Conservation (phyloP, 805 yeast species). For the Cyberlindnera japonica region DNA sequence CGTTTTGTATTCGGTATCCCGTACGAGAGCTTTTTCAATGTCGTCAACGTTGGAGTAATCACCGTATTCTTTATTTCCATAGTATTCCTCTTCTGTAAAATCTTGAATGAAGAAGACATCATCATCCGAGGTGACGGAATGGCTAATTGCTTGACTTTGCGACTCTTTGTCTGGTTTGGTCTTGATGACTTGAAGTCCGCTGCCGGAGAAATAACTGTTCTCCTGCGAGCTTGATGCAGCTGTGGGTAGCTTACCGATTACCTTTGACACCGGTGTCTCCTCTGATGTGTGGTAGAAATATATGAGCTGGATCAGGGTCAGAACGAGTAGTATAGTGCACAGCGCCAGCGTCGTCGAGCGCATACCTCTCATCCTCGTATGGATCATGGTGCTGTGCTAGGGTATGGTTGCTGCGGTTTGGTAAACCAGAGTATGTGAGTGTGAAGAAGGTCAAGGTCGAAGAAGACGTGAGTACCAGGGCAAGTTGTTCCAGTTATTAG, state of each 20-base stretch:
- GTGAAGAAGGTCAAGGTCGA: no score
- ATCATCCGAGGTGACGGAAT: slow-evolving; percentile 3
- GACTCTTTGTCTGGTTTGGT: slow-evolving; percentile 14
- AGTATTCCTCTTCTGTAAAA: slow-evolving; percentile 20
- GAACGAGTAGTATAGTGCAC: slow-evolving; percentile 7
- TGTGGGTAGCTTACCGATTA: not conserved
- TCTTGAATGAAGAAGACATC: slow-evolving; percentile 16
- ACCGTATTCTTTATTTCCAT: slow-evolving; percentile 15
- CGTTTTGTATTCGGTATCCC: slow-evolving; percentile 11
- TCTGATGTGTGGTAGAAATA: slow-evolving; percentile 6
- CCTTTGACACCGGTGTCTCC: not conserved
- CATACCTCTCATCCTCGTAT: not conserved
- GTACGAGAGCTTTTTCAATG: slow-evolving; percentile 15
- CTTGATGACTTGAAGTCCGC: slow-evolving; percentile 12
- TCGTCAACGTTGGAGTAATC: slow-evolving; percentile 8
- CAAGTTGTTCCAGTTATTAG: no score
- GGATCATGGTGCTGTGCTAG: not conserved
- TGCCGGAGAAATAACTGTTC: slow-evolving; percentile 6
- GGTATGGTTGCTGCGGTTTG: no score
- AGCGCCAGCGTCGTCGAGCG: slow-evolving; percentile 4
- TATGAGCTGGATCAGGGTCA: slow-evolving; percentile 11
- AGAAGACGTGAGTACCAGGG: no score
- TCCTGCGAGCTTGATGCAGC: not conserved
- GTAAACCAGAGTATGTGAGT: no score
- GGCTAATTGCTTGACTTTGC: slow-evolving; percentile 3